Conservation (phyloP, 306 rosid species). For the Morella rubra region DNA sequence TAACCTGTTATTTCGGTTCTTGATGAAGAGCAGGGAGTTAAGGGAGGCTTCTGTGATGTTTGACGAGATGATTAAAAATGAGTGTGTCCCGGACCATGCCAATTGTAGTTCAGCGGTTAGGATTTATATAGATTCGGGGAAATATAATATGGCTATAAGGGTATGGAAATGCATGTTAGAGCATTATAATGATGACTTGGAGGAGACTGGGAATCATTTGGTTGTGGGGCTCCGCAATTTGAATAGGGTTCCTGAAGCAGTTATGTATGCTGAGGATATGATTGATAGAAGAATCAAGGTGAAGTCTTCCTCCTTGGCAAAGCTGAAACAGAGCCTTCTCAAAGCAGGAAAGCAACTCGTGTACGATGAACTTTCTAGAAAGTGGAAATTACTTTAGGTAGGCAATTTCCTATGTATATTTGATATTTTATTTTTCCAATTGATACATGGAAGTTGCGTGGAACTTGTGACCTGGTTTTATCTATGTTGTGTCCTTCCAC, state of each 20-base stretch:
- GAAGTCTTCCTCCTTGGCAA: slow-evolving; percentile 48
- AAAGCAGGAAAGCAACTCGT: slow-evolving; percentile 42
- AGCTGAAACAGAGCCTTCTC: slow-evolving; percentile 53
- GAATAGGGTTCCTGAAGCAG: slow-evolving; percentile 56
- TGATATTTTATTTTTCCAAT: background rate
- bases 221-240: slow-evolving; percentile 48
- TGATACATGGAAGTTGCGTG: background rate
- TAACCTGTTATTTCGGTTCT: slow-evolving; percentile 47
- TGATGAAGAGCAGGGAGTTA: slow-evolving; percentile 47
- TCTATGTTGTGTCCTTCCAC: background rate
- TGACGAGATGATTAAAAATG: slow-evolving; percentile 66
- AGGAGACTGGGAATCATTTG: slow-evolving; percentile 48
- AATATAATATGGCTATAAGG: slow-evolving; percentile 47
- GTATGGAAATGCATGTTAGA: slow-evolving; percentile 61
- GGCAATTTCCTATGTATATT: slow-evolving; percentile 2
- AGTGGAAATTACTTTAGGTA: slow-evolving; percentile 41
- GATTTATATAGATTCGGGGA: slow-evolving; percentile 42
- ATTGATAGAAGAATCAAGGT: slow-evolving; percentile 52
- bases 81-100: slow-evolving; percentile 51
- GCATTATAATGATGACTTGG: slow-evolving; percentile 43
- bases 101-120: slow-evolving; percentile 54
- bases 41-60: slow-evolving; percentile 47
- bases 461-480: background rate
- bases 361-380: slow-evolving; percentile 51
- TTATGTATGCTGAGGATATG: slow-evolving; percentile 72